phyloP scores from a whole-genome alignment of 306 rosid genomes.

The Quercus aquifolioides region DNA sequence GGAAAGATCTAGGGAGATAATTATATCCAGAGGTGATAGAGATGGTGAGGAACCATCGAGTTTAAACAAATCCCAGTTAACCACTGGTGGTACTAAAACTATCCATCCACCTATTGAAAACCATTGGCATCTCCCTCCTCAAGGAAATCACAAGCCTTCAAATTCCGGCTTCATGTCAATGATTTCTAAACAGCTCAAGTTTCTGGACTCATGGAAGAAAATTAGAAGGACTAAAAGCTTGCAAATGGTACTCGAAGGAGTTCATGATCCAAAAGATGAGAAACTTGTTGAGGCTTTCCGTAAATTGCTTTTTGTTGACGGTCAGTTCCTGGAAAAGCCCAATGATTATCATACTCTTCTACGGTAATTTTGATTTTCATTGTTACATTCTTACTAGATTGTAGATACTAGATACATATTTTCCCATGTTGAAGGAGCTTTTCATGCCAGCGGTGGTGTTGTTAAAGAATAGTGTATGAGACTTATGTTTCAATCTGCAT shows the following conservation, averaged over 20 bases:
- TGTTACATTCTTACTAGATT: too few species aligned
- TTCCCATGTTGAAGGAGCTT: too few species aligned
- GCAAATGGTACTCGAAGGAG: constrained; percentile 45
- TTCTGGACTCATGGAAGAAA: constrained; percentile 32
- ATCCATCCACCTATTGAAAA: constrained; percentile 71
- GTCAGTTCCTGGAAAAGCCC: constrained; percentile 52
- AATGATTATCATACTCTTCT: constrained; percentile 87
- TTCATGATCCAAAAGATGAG: constrained; percentile 65
- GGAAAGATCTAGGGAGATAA: constrained; percentile 26
- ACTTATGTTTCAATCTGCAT: neutral
- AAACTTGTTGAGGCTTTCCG: constrained; percentile 56
- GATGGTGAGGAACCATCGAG: constrained; percentile 26
- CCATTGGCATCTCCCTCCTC: constrained; percentile 48
- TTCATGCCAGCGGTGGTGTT: too few species aligned
- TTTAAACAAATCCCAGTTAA: constrained; percentile 5
- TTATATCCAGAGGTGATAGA: constrained; percentile 27
- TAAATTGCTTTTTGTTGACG: constrained; percentile 51
- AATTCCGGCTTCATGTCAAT: constrained; percentile 35
- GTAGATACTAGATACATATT: too few species aligned
- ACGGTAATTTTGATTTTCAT: constrained; percentile 31
- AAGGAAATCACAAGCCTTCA: constrained; percentile 4
- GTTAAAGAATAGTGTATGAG: neutral
- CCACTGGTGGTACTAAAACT: constrained; percentile 25
- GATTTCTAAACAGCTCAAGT: constrained; percentile 32
- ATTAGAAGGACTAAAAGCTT: constrained; percentile 48